Conservation (phyloP, 345 rosid species). For the Syzygium grande region DNA sequence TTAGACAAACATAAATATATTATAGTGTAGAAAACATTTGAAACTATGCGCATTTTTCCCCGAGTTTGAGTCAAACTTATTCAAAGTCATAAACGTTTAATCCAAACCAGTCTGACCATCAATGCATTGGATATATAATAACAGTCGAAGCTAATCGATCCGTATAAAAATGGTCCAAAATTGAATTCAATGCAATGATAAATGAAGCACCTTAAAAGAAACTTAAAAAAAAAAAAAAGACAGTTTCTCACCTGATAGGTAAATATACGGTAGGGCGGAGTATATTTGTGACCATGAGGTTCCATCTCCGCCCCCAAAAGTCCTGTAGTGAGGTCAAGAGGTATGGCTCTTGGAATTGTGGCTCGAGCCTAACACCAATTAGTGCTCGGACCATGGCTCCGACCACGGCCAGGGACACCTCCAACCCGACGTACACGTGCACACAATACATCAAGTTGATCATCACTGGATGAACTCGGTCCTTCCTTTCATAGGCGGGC, state of each 20-base stretch:
- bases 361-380: constrained; percentile 32
- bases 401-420: constrained; percentile 26
- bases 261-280: constrained; percentile 57
- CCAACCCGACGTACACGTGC: constrained; percentile 34
- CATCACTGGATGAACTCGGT: constrained; percentile 19
- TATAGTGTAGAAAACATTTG: no score
- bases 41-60: background rate
- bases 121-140: background rate
- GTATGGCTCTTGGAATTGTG: constrained; percentile 49
- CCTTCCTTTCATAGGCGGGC: constrained; percentile 12
- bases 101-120: background rate
- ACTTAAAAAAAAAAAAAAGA: background rate
- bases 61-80: background rate
- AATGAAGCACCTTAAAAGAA: background rate
- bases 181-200: background rate
- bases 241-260: constrained; percentile 9
- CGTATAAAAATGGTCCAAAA: background rate
- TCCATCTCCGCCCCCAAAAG: constrained; percentile 78
- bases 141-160: background rate
- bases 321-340: constrained; percentile 66
- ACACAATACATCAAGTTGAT: constrained; percentile 22
- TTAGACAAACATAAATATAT: background rate
- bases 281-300: constrained; percentile 47
- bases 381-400: constrained; percentile 29
- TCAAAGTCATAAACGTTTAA: background rate